Conservation (phyloP, 768 basidiomycete species). For the Amanita fuliginea region DNA sequence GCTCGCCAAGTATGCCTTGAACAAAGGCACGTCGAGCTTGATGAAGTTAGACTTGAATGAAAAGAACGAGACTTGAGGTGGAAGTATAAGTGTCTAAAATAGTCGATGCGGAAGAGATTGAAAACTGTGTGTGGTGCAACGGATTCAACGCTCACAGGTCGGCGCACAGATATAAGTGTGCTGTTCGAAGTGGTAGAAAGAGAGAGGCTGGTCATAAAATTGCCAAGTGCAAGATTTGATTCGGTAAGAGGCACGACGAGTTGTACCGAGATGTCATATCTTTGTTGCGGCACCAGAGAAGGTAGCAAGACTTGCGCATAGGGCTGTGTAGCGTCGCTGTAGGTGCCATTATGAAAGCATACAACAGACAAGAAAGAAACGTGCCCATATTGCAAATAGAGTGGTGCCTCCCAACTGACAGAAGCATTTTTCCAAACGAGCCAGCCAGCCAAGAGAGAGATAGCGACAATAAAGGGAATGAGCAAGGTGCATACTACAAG, state of each 20-base stretch:
- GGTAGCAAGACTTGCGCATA: constrained; percentile 49
- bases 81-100: constrained; percentile 49
- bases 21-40: constrained; percentile 41
- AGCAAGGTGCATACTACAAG: constrained; percentile 47
- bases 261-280: constrained; percentile 66
- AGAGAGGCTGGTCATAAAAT: constrained; percentile 70
- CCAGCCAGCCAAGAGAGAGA: constrained; percentile 61
- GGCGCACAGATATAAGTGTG: constrained; percentile 48
- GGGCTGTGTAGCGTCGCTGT: constrained; percentile 53
- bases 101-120: constrained; percentile 1
- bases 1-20: constrained; percentile 41
- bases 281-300: constrained; percentile 43
- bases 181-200: constrained; percentile 50
- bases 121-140: not conserved
- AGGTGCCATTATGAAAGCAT: constrained; percentile 5
- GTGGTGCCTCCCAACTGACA: constrained; percentile 54
- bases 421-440: constrained; percentile 67
- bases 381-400: constrained; percentile 78
- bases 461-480: constrained; percentile 47
- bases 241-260: constrained; percentile 55
- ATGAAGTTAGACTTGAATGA: constrained; percentile 29
- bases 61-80: constrained; percentile 28
- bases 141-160: constrained; percentile 41
- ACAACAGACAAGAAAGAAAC: constrained; percentile 11
- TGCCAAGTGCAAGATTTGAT: constrained; percentile 64